A percentile compares a stretch with the other conserved stretches of the same genome.
Conservation (phyloP, 352 stramenopile species). For the Phytopythium montanum region DNA sequence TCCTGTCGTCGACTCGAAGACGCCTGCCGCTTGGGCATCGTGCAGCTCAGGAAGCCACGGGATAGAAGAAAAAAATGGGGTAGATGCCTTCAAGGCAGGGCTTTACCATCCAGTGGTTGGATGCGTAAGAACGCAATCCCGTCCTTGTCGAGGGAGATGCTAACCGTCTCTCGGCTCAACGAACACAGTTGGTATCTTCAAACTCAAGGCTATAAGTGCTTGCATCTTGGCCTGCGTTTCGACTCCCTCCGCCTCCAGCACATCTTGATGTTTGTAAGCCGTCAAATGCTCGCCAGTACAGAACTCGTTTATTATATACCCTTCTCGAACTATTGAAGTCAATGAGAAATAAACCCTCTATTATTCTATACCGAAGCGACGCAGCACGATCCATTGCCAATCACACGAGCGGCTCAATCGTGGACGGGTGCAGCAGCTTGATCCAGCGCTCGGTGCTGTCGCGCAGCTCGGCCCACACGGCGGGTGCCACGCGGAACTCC, state of each 20-base stretch:
- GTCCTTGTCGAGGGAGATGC: conserved; percentile 94
- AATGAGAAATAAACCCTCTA: neutral
- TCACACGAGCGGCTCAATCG: conserved; percentile 12
- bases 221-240: conserved; percentile 23
- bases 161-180: conserved; percentile 94
- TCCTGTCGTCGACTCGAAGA: too few species aligned
- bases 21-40: neutral
- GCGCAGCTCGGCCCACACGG: conserved; percentile 11
- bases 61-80: conserved; percentile 69
- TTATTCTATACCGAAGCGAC: neutral
- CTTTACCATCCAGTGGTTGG: conserved; percentile 82
- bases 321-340: neutral
- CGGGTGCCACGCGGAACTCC: conserved; percentile 5
- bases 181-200: conserved; percentile 71
- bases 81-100: conserved; percentile 71
- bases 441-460: conserved; percentile 15
- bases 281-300: neutral
- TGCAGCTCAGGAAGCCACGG: neutral
- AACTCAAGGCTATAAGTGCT: conserved; percentile 12
- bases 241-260: conserved; percentile 11
- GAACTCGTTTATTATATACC: neutral
- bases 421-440: conserved; percentile 10
- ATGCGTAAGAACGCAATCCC: conserved; percentile 84
- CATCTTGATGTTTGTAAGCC: conserved; percentile 21
- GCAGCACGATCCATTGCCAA: neutral